Base-by-base conservation (phyloP, 148 eudicot genomes). In the Limonium bicolor region DNA sequence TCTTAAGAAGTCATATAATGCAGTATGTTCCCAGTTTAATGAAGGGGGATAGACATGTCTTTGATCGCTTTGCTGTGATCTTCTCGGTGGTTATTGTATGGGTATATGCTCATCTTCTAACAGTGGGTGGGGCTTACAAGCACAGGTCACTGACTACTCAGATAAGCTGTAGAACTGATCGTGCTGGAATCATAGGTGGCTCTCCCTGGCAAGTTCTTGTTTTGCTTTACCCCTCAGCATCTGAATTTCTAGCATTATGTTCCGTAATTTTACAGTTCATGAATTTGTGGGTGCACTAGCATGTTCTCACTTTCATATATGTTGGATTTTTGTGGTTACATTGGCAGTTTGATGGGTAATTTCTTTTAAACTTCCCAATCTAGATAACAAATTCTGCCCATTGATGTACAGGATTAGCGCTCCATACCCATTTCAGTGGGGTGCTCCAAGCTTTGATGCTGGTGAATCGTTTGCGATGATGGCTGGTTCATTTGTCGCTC, bases 401-500 rank as follows among this genome's bases (percentile, higher is more conserved):
- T 21, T 43, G 36, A 15, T 47, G 12, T 58, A 53, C 70, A 90
- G 97, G 97, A 75, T 90, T 45, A 68, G 80, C 28, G 63, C 84
- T 27, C 97, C 97, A 8, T 90, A 84, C 56, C 97, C 97, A 30
- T 90, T 84, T 60, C 95, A 90, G 61, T 90, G 95, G 95, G 97
- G 95, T 55, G 73, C 95, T 41, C 97, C 97, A 18, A 74, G 76
- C 16, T 84, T 90, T 55, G 61, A 80, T 62, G 97, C 97, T 20
- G 97, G 97, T 45, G 97, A 90, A 72, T 66, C 93, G 60, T 84
- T 90, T 55, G 97, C 95, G 21, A 90, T 90, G 97, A 90, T 90
- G 97, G 72, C 72, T 49, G 74, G 84, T 50, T 66, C 97, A 3
- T 84, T 90, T 61, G 97, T 90, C 37, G 66, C 95, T 27, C 95